Evolutionary conservation across 768 basidiomycete species (phyloP), one percentile per base, ranked within the genome.

Genomic region (Naematelia aurantialba): DNA sequence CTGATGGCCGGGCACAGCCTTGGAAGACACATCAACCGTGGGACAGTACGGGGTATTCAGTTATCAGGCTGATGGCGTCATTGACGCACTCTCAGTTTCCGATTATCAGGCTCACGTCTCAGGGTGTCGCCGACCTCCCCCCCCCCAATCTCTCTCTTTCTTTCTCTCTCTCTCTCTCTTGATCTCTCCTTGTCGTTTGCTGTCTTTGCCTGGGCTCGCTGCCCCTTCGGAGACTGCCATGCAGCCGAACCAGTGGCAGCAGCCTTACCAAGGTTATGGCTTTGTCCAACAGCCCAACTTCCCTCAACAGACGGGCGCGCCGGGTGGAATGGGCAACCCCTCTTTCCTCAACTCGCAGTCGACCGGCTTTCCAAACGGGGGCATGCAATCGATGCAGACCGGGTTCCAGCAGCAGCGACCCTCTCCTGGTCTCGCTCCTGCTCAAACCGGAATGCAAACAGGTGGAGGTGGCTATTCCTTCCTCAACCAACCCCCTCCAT

Each of bases 401-500:
- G 54, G 66, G 11, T 56, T 30, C 50, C 68, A 59, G 25, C 68
- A 63, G 47, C 65, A 62, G 21, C 58, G 58, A 55, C 66, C 65
- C 14, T 65, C 58, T 19, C 34, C 52, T 22, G 24, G 22, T 48
- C 26, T 11, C 52, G 58, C 47, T 25, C 59, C 31, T 29, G 54
- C 51, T n/a, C 52, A 56, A 27, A 30, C 29, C 2, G 57, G 52
- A 11, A 21, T 13, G 26, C 56, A 58, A 13, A 53, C 30, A n/a
- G 50, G 46, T 25, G 51, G 29, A 10, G 61, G 60, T 2, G 69
- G 65, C 56, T 64, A 59, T 34, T 63, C 61, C 2, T 73, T 73
- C 62, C 58, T 73, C 24, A 66, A 58, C 22, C 64, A 64, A 49
- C 73, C 75, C 0, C 76, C 76, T 21, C 65, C 68, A 13, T 56